phyloP scores from a whole-genome alignment of 371 early-diverging fungal genomes.

The Homolaphlyctis polyrhiza region DNA sequence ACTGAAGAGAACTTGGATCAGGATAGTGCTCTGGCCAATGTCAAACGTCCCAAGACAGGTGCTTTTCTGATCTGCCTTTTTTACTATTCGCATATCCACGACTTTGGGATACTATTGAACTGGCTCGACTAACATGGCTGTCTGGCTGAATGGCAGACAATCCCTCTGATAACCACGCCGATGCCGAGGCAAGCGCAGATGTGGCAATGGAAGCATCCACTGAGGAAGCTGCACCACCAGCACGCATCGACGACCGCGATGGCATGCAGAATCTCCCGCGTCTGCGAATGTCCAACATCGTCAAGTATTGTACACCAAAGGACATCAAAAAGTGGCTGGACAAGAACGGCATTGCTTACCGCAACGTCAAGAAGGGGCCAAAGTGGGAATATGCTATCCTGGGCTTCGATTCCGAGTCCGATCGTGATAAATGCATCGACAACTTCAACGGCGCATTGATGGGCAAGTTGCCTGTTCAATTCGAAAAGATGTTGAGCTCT shows the following conservation, averaged over 20 bases:
- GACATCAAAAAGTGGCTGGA: background rate
- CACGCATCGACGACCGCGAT: background rate
- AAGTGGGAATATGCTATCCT: conserved; percentile 5
- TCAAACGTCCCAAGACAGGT: too few relatives aligned
- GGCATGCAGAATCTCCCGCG: background rate
- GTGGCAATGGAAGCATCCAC: background rate
- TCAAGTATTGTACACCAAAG: background rate
- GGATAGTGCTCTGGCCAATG: too few relatives aligned
- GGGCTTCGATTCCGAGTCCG: background rate
- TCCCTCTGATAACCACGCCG: background rate
- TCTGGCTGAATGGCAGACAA: too few relatives aligned
- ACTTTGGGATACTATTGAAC: too few relatives aligned
- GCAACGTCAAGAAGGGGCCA: conserved; percentile 3
- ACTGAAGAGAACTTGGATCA: too few relatives aligned
- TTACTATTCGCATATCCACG: too few relatives aligned
- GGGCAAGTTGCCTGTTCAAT: too few relatives aligned
- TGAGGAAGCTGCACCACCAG: background rate
- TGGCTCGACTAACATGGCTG: too few relatives aligned
- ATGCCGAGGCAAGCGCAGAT: background rate
- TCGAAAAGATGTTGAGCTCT: background rate
- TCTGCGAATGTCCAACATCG: background rate
- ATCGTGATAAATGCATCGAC: background rate
- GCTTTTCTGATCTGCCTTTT: too few relatives aligned
- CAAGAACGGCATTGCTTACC: background rate
- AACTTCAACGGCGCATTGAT: background rate